phyloP scores from a whole-genome alignment of 345 rosid genomes.

The Euclidium syriacum region DNA sequence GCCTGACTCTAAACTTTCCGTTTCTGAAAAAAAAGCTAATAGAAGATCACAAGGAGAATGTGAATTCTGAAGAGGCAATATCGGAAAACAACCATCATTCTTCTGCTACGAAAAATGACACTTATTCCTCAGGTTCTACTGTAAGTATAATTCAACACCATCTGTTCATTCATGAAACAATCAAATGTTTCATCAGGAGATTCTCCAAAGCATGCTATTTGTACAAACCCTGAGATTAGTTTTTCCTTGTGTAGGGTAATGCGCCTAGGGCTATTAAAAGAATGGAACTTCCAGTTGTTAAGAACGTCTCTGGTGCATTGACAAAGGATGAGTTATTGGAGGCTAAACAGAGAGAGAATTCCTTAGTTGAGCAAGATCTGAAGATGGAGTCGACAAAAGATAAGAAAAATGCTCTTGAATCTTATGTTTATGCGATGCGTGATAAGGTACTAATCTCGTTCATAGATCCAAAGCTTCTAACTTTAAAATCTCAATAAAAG shows the following conservation, averaged over 20 bases:
- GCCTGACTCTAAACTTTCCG: slow-evolving; percentile 1
- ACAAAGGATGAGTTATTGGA: slow-evolving; percentile 45
- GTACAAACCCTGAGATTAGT: slow-evolving; percentile 5
- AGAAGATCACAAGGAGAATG: slow-evolving; percentile 35
- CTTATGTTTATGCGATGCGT: slow-evolving; percentile 80
- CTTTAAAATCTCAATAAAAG: neutral
- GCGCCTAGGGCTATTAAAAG: slow-evolving; percentile 37
- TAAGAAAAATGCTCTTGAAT: slow-evolving; percentile 67
- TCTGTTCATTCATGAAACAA: neutral
- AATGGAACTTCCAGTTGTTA: slow-evolving; percentile 51
- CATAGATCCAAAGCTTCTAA: neutral
- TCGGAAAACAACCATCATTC: slow-evolving; percentile 30
- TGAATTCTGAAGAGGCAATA: slow-evolving; percentile 30
- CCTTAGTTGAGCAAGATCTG: slow-evolving; percentile 54
- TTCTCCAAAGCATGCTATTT: slow-evolving; percentile 3
- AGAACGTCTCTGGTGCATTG: slow-evolving; percentile 47
- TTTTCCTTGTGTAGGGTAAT: slow-evolving; percentile 38
- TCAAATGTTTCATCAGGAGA: neutral
- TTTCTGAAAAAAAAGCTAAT: slow-evolving; percentile 41
- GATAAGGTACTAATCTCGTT: slow-evolving; percentile 49
- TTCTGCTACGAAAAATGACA: slow-evolving; percentile 30
- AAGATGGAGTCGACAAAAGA: slow-evolving; percentile 73
- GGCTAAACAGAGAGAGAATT: slow-evolving; percentile 54
- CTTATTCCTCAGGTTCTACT: slow-evolving; percentile 23
- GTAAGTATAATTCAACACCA: slow-evolving; percentile 34